Conservation (phyloP, 2,329 filamentous ascomycete species). For the Fusarium sp. region DNA sequence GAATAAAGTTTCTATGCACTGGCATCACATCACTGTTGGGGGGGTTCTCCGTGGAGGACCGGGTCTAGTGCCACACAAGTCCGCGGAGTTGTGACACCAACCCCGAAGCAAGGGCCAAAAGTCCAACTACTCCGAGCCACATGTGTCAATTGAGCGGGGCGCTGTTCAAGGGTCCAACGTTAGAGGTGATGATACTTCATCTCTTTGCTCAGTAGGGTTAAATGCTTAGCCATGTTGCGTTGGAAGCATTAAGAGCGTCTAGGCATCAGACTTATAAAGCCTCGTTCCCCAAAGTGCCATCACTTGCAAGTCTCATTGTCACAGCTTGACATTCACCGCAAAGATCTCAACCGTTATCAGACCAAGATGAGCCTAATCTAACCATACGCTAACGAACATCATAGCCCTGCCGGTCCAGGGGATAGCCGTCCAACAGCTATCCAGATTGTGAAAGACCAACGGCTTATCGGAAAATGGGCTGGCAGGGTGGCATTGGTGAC, state of each 20-base stretch:
- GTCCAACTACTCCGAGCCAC: background rate
- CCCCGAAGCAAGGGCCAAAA: background rate
- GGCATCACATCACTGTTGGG: background rate
- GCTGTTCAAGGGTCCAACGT: too few relatives aligned
- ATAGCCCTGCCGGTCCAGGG: background rate
- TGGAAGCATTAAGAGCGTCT: background rate
- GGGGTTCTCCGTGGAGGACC: background rate
- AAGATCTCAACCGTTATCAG: too few relatives aligned
- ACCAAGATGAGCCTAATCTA: background rate
- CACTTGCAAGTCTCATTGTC: background rate
- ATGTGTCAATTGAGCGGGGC: background rate
- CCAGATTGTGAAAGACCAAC: background rate
- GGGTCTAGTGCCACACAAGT: background rate
- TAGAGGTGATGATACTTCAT: background rate
- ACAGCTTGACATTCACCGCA: background rate
- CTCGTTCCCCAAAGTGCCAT: background rate
- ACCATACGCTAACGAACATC: background rate
- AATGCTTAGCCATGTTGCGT: background rate
- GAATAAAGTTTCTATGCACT: background rate
- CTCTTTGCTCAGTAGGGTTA: background rate
- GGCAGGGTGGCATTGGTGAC: conserved; percentile 3
- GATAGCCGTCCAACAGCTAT: conserved; percentile 1
- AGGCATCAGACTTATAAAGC: background rate
- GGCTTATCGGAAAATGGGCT: background rate
- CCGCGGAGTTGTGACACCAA: background rate